These are phyloP conservation scores for Aspergillus hancockii DNA, from an alignment of 495 filamentous ascomycete species.

Conservation along the genomic window DNA sequence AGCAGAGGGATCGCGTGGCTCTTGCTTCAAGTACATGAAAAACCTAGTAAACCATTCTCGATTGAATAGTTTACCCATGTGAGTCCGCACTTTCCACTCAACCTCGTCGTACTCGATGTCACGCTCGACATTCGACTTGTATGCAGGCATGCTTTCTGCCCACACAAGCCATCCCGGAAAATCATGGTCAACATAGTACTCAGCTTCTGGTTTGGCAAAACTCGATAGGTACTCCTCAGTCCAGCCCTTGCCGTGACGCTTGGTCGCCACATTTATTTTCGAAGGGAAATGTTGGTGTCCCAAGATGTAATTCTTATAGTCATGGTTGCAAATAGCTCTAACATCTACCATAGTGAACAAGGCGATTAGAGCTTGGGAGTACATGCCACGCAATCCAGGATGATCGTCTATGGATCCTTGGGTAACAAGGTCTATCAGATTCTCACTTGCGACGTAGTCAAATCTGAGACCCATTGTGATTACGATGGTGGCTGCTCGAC, in stretches of 20 bases:
- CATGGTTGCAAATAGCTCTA: conserved; percentile 81
- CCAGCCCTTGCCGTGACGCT: conserved; percentile 70
- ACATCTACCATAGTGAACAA: conserved; percentile 83
- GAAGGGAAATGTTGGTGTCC: conserved; percentile 74
- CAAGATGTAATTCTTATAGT: conserved; percentile 79
- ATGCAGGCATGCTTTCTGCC: conserved; percentile 80
- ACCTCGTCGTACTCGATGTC: conserved; percentile 81
- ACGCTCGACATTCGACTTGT: conserved; percentile 64
- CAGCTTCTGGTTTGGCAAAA: conserved; percentile 77
- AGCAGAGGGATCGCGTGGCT: conserved; percentile 78
- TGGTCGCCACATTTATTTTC: conserved; percentile 71
- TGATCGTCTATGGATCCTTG: conserved; percentile 86
- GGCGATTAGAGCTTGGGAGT: conserved; percentile 74
- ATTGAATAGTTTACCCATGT: conserved; percentile 78
- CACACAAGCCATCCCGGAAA: conserved; percentile 98
- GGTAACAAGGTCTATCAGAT: conserved; percentile 82
- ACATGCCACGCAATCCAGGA: conserved; percentile 79
- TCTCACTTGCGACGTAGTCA: conserved; percentile 76
- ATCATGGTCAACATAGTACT: conserved; percentile 89
- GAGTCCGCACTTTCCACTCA: conserved; percentile 72
- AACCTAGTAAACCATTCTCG: conserved; percentile 83
- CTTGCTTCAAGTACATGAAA: conserved; percentile 94
- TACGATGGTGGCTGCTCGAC: conserved; percentile 82
- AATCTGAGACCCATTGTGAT: conserved; percentile 87
- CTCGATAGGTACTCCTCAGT: conserved; percentile 73